phyloP scores from a whole-genome alignment of 1,284 basidiomycete species.

The Coniferiporia sulphurascens region DNA sequence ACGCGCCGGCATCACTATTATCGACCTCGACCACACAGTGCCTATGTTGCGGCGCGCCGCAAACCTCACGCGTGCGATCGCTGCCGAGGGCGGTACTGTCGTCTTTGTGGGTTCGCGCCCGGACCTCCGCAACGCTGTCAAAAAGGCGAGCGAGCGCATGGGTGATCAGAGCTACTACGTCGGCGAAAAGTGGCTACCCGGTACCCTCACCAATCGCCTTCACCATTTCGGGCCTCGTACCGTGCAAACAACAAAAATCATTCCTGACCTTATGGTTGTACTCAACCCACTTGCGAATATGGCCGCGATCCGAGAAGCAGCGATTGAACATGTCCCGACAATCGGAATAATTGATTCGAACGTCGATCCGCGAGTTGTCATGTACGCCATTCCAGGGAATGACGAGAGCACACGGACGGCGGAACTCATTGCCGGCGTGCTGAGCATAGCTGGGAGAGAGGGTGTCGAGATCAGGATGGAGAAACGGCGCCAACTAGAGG shows the following conservation, averaged over 20 bases:
- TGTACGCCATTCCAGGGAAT: conserved; percentile 98
- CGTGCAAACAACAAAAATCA: conserved; percentile 53
- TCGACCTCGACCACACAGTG: conserved; percentile 93
- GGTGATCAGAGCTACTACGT: conserved; percentile 78
- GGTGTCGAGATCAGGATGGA: conserved; percentile 45
- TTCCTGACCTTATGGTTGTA: conserved; percentile 86
- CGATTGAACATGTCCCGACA: conserved; percentile 79
- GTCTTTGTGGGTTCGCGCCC: conserved; percentile 88
- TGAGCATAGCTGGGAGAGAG: conserved; percentile 89
- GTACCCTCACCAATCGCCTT: conserved; percentile 87
- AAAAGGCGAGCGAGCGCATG: conserved; percentile 77
- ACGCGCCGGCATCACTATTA: conserved; percentile 87
- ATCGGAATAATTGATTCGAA: conserved; percentile 93
- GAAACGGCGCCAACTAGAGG: background rate
- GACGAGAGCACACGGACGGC: conserved; percentile 91
- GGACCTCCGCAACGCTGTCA: conserved; percentile 72
- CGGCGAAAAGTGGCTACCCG: conserved; percentile 88
- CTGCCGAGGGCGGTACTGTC: conserved; percentile 79
- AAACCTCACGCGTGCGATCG: conserved; percentile 79
- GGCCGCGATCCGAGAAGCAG: conserved; percentile 83
- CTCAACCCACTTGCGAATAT: conserved; percentile 86
- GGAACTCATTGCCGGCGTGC: conserved; percentile 85
- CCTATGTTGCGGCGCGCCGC: conserved; percentile 89
- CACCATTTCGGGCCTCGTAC: conserved; percentile 69
- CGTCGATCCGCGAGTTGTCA: conserved; percentile 92